Base-by-base conservation (phyloP, 169 alveolate species). In the Plasmodium cynomolgi region DNA sequence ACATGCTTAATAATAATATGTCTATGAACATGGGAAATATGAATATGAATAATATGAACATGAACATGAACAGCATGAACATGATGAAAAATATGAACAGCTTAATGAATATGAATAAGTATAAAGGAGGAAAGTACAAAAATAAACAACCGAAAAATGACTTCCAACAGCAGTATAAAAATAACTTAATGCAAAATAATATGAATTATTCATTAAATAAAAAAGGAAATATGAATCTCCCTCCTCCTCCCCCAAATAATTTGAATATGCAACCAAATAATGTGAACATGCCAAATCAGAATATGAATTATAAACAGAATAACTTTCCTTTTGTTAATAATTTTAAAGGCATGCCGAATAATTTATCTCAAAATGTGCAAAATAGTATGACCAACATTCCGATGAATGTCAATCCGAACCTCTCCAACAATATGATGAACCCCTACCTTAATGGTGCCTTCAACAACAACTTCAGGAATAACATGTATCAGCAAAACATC, bases 181-280 rank as follows among this genome's bases (percentile, higher is more conserved):
- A 74, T 81, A 90, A 90, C 50, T 13, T 90, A 20, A 90, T 90
- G 90, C 94, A 90, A 62, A 90, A 90, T 68, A 90, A 90, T 54
- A 90, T 90, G 94, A 81, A 80, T 44, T 90, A 68, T 90, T 41
- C 62, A n/a, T 62, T 90, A 81, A 90, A 90, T 81, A 90, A 90
- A 80, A 90, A 90, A 31, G 94, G 94, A 37, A 90, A 80, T 81
- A 81, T 90, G 91, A 90, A 90, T 81, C 73, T 81, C 47, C 94
- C 94, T 11, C 94, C 94, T 1, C 94, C 94, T 29, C 94, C 94
- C 23, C 94, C 94, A 37, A 68, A 80, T n/a, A 74, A 90, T 90
- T 20, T 90, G 2, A 56, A 8, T 31, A 90, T 90, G 79, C 94
- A 79, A 47, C 91, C 90, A 68, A 90, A 90, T 71, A 90, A 80